Conservation (phyloP, 176 grass and related monocot species). For the Lolium rigidum region DNA sequence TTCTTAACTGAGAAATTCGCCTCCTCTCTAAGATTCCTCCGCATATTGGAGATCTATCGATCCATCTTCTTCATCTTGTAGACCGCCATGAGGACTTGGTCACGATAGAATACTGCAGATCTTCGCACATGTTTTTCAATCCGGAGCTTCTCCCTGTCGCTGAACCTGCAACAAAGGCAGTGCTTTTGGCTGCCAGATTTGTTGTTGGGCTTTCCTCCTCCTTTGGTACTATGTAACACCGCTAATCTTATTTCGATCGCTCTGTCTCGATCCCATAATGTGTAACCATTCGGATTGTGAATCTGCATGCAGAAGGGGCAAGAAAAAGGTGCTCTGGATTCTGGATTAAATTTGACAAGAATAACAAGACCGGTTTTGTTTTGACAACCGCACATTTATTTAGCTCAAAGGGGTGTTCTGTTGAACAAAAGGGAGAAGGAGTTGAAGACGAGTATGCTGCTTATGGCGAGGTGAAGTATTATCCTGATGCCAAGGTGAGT, state of each 20-base stretch:
- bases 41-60: background rate
- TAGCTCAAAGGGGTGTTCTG: background rate
- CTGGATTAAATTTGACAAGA: background rate
- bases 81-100: background rate
- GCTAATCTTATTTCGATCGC: background rate
- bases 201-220: background rate
- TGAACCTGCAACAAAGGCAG: background rate
- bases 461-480: background rate
- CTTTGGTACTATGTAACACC: background rate
- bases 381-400: background rate
- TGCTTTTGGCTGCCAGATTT: slow-evolving; percentile 2
- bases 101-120: background rate
- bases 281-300: background rate
- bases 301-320: background rate
- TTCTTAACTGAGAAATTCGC: background rate
- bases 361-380: background rate
- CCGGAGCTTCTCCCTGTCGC: background rate
- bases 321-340: background rate
- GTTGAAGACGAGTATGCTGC: background rate
- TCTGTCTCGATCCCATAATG: background rate
- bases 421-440: background rate
- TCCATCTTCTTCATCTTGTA: background rate
- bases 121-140: background rate
- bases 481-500: background rate
- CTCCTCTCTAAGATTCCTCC: background rate